Conservation (phyloP, 2,329 filamentous ascomycete species). For the Alternaria arbusti region DNA sequence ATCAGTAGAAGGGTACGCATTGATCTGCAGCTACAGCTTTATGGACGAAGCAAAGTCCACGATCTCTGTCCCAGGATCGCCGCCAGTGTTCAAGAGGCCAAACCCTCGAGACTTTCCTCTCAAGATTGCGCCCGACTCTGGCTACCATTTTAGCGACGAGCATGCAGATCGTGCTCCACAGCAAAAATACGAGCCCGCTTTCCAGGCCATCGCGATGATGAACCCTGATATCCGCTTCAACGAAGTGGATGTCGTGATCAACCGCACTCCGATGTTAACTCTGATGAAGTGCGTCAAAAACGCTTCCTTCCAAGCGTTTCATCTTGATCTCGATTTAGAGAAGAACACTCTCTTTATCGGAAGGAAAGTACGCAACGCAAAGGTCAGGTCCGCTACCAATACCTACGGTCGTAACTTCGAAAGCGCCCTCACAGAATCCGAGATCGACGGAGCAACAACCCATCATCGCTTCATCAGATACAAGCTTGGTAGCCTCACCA, state of each 20-base stretch:
- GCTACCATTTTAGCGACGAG: background rate
- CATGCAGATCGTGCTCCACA: background rate
- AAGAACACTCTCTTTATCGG: background rate
- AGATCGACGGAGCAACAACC: background rate
- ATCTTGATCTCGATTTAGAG: background rate
- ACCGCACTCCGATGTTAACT: background rate
- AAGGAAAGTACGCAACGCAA: background rate
- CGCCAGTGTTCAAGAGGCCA: background rate
- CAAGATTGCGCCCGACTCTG: background rate
- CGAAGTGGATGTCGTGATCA: slow-evolving; percentile 5
- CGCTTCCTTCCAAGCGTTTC: background rate
- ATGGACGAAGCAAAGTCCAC: background rate
- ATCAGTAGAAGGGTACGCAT: background rate
- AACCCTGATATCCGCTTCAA: background rate
- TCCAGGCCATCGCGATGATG: slow-evolving; percentile 15
- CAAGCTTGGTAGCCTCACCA: background rate
- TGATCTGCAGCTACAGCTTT: background rate
- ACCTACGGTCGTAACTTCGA: background rate
- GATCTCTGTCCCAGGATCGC: background rate
- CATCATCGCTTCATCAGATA: background rate
- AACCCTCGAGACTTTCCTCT: background rate
- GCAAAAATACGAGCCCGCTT: slow-evolving; percentile 10
- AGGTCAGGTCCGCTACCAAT: background rate
- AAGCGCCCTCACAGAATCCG: background rate
- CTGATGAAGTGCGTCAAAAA: background rate